Conservation (phyloP, 345 rosid genomes). For the Salix dunnii region DNA sequence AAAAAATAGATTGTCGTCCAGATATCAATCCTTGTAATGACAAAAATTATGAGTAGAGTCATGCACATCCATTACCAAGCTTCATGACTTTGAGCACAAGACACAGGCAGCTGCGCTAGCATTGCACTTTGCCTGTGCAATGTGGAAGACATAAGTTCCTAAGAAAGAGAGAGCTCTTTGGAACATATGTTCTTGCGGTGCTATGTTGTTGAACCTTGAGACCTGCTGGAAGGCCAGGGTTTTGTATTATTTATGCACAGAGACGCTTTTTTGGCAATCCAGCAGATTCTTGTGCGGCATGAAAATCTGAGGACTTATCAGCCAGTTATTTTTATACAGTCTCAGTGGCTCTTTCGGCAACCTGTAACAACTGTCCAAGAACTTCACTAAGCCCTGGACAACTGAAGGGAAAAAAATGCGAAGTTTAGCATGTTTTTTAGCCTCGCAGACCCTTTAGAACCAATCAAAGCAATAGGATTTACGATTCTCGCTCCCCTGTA, state of each 20-base stretch:
- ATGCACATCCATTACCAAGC: too few species aligned
- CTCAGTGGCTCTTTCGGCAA: neutral
- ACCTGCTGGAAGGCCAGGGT: neutral
- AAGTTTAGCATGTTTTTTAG: neutral
- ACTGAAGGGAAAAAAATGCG: neutral
- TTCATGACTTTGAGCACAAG: too few species aligned
- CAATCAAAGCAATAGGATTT: neutral
- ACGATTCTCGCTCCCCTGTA: slow-evolving; percentile 21
- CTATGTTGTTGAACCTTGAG: neutral
- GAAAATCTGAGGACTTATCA: neutral
- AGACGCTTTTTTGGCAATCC: neutral
- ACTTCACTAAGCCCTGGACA: too few species aligned
- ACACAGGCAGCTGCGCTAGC: too few species aligned
- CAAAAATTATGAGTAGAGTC: too few species aligned
- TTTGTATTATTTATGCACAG: neutral
- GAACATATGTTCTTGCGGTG: neutral
- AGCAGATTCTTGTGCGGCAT: neutral
- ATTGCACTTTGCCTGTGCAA: too few species aligned
- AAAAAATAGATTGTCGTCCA: too few species aligned
- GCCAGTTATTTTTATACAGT: neutral
- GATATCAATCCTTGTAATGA: too few species aligned
- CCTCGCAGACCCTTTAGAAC: neutral
- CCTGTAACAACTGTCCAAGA: neutral
- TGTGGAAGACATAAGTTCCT: too few species aligned
- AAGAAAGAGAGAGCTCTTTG: too few species aligned